These are phyloP conservation scores for Diaporthe vaccinii DNA, from an alignment of 2,329 filamentous ascomycete genomes.

Conservation along the genomic window DNA sequence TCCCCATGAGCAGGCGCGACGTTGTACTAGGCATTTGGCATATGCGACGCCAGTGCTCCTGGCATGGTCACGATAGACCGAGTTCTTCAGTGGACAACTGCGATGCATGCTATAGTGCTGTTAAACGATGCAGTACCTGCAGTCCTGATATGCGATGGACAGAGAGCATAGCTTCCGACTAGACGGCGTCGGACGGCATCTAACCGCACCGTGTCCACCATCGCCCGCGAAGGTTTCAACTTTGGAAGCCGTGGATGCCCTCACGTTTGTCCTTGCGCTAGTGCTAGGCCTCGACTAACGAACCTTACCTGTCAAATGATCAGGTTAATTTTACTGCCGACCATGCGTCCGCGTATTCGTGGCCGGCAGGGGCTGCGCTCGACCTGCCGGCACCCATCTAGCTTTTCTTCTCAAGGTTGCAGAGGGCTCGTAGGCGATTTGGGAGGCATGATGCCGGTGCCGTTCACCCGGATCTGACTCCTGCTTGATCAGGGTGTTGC, in stretches of 20 bases:
- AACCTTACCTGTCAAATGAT: conserved; percentile 9
- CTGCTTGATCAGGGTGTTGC: background rate
- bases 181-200: background rate
- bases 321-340: background rate
- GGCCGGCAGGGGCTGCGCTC: background rate
- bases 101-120: background rate
- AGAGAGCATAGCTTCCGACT: background rate
- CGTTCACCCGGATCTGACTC: background rate
- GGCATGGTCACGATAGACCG: background rate
- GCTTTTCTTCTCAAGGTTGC: background rate
- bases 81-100: background rate
- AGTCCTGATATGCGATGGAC: background rate
- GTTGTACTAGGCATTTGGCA: background rate
- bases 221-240: background rate
- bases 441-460: background rate
- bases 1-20: too few relatives aligned
- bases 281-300: conserved; percentile 8
- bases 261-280: background rate
- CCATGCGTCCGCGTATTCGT: background rate
- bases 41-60: background rate
- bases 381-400: background rate
- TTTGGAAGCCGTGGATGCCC: background rate
- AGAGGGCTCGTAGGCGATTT: background rate
- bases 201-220: background rate
- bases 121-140: too few relatives aligned